Percentiles rank a stretch among this genome's conserved stretches.
Evolutionary conservation across 140 eudicot genomes (phyloP).

Genomic region (Anethum foeniculum): DNA sequence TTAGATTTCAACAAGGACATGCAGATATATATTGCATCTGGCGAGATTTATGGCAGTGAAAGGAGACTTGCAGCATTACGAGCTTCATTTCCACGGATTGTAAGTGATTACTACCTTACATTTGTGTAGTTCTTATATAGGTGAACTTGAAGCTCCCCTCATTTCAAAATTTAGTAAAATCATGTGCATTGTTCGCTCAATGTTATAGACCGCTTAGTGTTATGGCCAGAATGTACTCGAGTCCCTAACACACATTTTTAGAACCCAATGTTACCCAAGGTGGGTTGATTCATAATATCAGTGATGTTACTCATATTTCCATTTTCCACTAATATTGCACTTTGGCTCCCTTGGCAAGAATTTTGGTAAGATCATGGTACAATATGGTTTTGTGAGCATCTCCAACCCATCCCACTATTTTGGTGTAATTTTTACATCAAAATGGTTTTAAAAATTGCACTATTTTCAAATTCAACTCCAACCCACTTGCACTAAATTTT

Average conservation of each 20-base stretch:
- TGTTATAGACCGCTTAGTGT: not conserved
- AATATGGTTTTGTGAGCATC: not conserved
- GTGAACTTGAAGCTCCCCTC: not conserved
- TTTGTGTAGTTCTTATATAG: not conserved
- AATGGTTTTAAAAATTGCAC: too few relatives aligned
- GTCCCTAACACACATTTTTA: not conserved
- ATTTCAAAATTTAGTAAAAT: too few relatives aligned
- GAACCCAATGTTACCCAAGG: not conserved
- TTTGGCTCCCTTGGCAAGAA: not conserved
- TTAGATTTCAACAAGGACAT: slow-evolving; percentile 44
- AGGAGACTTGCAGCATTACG: slow-evolving; percentile 46
- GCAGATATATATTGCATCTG: slow-evolving; percentile 68
- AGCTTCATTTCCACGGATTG: slow-evolving; percentile 47
- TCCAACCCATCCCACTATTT: too few relatives aligned
- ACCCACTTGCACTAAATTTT: too few relatives aligned
- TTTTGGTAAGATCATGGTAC: not conserved
- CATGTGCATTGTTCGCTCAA: not conserved
- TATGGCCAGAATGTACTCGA: not conserved
- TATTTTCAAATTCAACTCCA: too few relatives aligned
- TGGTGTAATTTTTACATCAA: too few relatives aligned
- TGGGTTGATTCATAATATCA: not conserved
- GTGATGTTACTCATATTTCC: not conserved
- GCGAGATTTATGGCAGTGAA: slow-evolving; percentile 60
- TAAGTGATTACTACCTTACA: slow-evolving; percentile 26
- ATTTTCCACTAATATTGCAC: not conserved